Evolutionary conservation across 1,284 basidiomycete genomes (phyloP).

Genomic region (Ceratobasidium sp.): DNA sequence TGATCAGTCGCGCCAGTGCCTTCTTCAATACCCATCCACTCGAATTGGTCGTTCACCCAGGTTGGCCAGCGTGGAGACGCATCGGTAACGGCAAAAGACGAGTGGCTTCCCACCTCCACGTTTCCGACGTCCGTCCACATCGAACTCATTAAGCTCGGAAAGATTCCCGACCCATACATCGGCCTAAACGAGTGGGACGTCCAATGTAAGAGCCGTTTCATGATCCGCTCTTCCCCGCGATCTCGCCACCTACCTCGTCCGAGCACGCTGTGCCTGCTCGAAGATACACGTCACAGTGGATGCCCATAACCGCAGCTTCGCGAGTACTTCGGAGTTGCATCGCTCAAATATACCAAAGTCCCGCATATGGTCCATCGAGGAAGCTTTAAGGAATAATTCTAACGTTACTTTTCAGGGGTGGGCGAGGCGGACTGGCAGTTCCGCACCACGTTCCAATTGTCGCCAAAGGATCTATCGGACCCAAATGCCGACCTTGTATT

Average conservation of each 20-base stretch:
- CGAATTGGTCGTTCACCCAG: constrained; percentile 75
- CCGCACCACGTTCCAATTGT: constrained; percentile 70
- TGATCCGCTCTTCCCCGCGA: constrained; percentile 37
- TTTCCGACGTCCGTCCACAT: constrained; percentile 88
- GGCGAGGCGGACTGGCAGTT: constrained; percentile 90
- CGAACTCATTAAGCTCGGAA: constrained; percentile 75
- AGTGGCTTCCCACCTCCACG: constrained; percentile 70
- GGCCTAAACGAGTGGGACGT: constrained; percentile 87
- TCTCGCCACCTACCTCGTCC: constrained; percentile 42
- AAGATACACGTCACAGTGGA: too few relatives aligned
- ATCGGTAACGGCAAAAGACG: constrained; percentile 66
- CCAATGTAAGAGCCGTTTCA: constrained; percentile 68
- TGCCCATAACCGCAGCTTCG: constrained; percentile 1
- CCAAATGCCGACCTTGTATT: constrained; percentile 78
- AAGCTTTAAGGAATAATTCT: constrained; percentile 13
- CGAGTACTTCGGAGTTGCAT: constrained; percentile 18
- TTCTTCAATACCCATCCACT: constrained; percentile 45
- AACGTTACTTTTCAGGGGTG: constrained; percentile 68
- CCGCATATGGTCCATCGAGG: not conserved
- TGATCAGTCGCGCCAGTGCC: constrained; percentile 18
- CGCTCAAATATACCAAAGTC: not conserved
- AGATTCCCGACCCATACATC: constrained; percentile 84
- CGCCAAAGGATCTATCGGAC: constrained; percentile 60
- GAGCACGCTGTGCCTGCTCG: not conserved
- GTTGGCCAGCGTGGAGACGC: constrained; percentile 58